These are phyloP conservation scores for Leishmania lainsoni DNA, from an alignment of 208 protist species.

Conservation along the genomic window DNA sequence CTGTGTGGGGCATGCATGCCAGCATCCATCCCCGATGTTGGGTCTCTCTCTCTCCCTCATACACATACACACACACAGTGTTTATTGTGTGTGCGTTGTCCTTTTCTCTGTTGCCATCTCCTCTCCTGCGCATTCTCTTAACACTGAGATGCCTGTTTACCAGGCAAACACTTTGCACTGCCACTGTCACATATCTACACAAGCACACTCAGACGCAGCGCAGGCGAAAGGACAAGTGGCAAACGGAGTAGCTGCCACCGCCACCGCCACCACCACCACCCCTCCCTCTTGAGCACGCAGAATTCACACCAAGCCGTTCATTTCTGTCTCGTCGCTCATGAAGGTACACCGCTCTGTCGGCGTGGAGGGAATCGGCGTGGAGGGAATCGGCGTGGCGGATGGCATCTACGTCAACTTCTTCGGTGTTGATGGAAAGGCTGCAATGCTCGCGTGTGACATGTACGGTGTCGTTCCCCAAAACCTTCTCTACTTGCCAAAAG, in stretches of 20 bases:
- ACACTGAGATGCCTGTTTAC: background rate
- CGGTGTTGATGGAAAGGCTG: conserved; percentile 11
- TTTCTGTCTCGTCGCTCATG: background rate
- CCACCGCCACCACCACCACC: background rate
- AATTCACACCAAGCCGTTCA: background rate
- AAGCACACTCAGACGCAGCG: background rate
- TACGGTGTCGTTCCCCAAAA: conserved; percentile 11
- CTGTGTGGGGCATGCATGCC: background rate
- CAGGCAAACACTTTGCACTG: background rate
- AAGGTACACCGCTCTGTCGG: background rate
- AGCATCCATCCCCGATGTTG: background rate
- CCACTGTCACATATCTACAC: background rate
- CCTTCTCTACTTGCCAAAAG: conserved; percentile 14
- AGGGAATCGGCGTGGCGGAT: conserved; percentile 7
- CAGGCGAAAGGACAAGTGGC: background rate
- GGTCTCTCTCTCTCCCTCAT: background rate
- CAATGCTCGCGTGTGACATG: conserved; percentile 18
- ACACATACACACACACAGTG: background rate
- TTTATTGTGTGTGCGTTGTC: background rate
- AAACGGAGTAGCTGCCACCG: background rate
- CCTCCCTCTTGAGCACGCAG: background rate
- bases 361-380: conserved; percentile 2
- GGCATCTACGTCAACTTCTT: conserved; percentile 18
- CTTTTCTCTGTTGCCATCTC: background rate
- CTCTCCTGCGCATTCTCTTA: background rate